phyloP scores from a whole-genome alignment of 495 filamentous ascomycete genomes.

The Cryomyces antarcticus region DNA sequence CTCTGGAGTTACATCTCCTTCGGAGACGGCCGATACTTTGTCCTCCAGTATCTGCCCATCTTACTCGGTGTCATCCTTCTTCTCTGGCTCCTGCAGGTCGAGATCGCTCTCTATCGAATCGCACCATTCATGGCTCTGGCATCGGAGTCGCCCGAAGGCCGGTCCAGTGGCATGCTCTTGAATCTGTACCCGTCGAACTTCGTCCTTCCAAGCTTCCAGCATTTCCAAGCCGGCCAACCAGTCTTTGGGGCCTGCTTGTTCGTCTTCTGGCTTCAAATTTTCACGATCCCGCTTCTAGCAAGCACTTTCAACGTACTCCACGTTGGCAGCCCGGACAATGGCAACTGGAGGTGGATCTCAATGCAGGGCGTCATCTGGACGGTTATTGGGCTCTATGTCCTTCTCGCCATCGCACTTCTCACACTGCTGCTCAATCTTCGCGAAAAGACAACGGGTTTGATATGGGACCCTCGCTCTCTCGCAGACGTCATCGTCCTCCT shows the following conservation, averaged over 20 bases:
- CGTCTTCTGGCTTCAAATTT: conserved; percentile 41
- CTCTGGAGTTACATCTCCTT: conserved; percentile 43
- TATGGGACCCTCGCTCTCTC: conserved; percentile 67
- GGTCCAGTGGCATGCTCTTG: conserved; percentile 31
- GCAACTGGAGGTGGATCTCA: conserved; percentile 54
- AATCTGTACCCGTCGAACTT: conserved; percentile 33
- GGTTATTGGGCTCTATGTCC: conserved; percentile 48
- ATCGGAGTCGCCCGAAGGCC: conserved; percentile 27
- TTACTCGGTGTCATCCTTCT: conserved; percentile 52
- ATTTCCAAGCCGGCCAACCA: conserved; percentile 33
- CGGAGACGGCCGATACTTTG: conserved; percentile 56
- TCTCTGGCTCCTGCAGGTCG: conserved; percentile 52
- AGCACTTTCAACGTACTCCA: conserved; percentile 40
- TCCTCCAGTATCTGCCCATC: conserved; percentile 68
- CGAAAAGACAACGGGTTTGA: conserved; percentile 44
- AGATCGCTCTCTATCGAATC: conserved; percentile 54
- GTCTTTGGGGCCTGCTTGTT: conserved; percentile 32
- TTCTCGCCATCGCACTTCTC: conserved; percentile 36
- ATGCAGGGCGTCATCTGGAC: conserved; percentile 63
- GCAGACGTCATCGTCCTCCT: conserved; percentile 60
- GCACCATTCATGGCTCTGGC: conserved; percentile 61
- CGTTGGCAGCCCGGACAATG: conserved; percentile 21
- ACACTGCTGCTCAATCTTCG: conserved; percentile 29
- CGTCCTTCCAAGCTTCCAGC: conserved; percentile 35
- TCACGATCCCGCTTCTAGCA: conserved; percentile 43